Percentiles rank a stretch among this genome's conserved stretches.
phyloP scores from a whole-genome alignment of 2,329 filamentous ascomycete genomes.

The Arachnomyces sp. region DNA sequence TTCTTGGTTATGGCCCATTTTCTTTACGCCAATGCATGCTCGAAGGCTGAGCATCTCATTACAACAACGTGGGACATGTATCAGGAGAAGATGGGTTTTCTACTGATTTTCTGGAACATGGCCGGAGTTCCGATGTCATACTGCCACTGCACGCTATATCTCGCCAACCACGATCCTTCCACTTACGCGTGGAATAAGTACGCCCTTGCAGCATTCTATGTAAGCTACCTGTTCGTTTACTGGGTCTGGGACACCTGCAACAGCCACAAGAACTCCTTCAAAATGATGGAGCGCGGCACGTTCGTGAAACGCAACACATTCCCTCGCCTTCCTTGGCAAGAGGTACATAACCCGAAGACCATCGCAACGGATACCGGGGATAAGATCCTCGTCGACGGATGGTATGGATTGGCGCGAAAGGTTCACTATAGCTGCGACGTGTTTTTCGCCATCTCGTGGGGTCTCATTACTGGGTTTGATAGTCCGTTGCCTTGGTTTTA shows the following conservation, averaged over 20 bases:
- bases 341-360: conserved; percentile 66
- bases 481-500: conserved; percentile 88
- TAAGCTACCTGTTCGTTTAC: conserved; percentile 69
- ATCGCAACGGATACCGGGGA: conserved; percentile 66
- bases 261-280: conserved; percentile 87
- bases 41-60: conserved; percentile 85
- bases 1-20: conserved; percentile 85
- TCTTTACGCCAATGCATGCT: conserved; percentile 83
- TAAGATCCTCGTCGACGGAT: conserved; percentile 72
- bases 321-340: conserved; percentile 79
- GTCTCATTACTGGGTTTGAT: conserved; percentile 68
- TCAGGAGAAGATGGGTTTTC: conserved; percentile 92
- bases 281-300: conserved; percentile 65
- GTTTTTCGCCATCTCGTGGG: conserved; percentile 70
- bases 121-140: conserved; percentile 84
- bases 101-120: conserved; percentile 96
- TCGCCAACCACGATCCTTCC: conserved; percentile 71
- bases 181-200: conserved; percentile 67
- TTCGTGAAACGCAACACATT: conserved; percentile 64
- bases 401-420: conserved; percentile 72
- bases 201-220: conserved; percentile 55
- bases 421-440: conserved; percentile 72
- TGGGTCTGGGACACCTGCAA: conserved; percentile 89
- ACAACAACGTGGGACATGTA: conserved; percentile 92
- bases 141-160: conserved; percentile 85